Percentiles rank a stretch among this genome's conserved stretches.
Evolutionary conservation across 2,329 filamentous ascomycete species (phyloP).

Genomic region (Dothidotthia symphoricarpi): DNA sequence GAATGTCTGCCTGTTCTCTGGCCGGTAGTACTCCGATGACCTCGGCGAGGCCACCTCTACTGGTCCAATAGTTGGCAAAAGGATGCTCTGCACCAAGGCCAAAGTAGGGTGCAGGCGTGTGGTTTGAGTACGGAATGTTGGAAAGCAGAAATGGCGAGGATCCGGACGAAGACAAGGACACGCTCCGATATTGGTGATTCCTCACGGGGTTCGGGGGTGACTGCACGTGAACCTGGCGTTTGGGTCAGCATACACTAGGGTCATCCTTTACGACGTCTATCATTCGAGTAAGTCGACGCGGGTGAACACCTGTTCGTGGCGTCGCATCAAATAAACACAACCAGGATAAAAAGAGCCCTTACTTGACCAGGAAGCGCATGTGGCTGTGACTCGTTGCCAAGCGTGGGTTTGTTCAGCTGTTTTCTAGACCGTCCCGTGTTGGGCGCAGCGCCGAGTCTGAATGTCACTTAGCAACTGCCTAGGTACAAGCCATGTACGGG

Average conservation of each 20-base stretch:
- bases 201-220: conserved; percentile 31
- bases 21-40: conserved; percentile 73
- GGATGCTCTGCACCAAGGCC: conserved; percentile 77
- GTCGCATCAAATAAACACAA: conserved; percentile 6
- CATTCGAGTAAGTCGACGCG: background rate
- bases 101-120: conserved; percentile 73
- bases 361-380: conserved; percentile 30
- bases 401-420: conserved; percentile 27
- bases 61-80: conserved; percentile 84
- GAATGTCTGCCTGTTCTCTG: conserved; percentile 71
- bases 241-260: conserved; percentile 13
- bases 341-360: conserved; percentile 21
- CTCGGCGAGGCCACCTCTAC: conserved; percentile 70
- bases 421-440: conserved; percentile 28
- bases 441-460: conserved; percentile 28
- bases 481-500: conserved; percentile 5
- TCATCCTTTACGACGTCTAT: conserved; percentile 1
- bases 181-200: conserved; percentile 29
- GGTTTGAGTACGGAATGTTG: conserved; percentile 68
- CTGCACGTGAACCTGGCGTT: conserved; percentile 17
- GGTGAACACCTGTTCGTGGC: conserved; percentile 15
- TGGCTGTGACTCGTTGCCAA: conserved; percentile 25
- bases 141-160: conserved; percentile 61
- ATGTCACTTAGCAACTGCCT: conserved; percentile 25
- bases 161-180: conserved; percentile 40